Conservation (phyloP, 83 land plant species). For the Picea abies region DNA sequence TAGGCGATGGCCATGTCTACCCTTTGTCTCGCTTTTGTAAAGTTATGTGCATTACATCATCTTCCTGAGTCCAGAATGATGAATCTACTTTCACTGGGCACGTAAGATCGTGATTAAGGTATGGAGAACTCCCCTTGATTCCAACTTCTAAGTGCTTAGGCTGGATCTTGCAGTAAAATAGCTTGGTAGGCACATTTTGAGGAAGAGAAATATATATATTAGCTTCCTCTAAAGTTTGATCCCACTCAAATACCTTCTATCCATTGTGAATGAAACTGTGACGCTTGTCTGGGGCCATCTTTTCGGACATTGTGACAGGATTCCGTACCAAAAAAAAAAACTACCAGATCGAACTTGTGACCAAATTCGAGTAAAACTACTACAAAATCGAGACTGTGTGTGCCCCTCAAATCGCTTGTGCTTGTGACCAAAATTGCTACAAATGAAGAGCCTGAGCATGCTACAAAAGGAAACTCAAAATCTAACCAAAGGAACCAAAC, state of each 20-base stretch:
- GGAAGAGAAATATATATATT: conserved; percentile 91
- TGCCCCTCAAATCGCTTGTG: too few relatives aligned
- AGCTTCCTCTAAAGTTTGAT: conserved; percentile 92
- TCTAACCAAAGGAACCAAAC: too few relatives aligned
- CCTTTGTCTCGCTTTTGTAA: too few relatives aligned
- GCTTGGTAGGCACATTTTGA: conserved; percentile 68
- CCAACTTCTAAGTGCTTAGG: conserved; percentile 86
- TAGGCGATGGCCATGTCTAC: too few relatives aligned
- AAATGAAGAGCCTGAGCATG: too few relatives aligned
- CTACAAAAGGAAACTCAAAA: too few relatives aligned
- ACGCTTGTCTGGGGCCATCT: conserved; percentile 79
- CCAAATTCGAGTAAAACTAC: too few relatives aligned
- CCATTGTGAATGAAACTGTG: conserved; percentile 81
- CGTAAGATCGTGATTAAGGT: conserved; percentile 87
- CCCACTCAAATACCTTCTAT: conserved; percentile 94
- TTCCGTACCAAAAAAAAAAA: too few relatives aligned
- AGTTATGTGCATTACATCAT: too few relatives aligned
- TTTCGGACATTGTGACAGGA: conserved; percentile 56
- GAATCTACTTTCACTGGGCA: conserved; percentile 87
- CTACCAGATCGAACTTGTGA: too few relatives aligned
- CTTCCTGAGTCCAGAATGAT: conserved; percentile 78
- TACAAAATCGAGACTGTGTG: too few relatives aligned
- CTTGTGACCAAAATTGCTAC: too few relatives aligned
- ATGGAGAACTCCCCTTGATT: conserved; percentile 92
- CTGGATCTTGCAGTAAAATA: conserved; percentile 80